Conservation (phyloP, 2,329 filamentous ascomycete genomes). For the Microascus cirrosus region DNA sequence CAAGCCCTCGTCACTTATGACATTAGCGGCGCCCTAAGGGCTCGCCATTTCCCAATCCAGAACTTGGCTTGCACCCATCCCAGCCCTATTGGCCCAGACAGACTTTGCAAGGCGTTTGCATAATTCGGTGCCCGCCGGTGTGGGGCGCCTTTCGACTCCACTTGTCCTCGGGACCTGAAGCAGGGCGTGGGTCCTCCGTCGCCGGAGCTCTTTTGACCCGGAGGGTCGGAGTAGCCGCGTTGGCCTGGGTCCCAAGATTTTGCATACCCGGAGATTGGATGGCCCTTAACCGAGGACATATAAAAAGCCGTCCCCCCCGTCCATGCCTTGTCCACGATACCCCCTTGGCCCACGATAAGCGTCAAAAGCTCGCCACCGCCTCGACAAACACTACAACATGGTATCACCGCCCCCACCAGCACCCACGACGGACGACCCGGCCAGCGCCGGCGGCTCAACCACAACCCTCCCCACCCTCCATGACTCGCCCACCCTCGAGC, state of each 20-base stretch:
- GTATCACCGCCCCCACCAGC: not conserved
- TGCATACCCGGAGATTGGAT: not conserved
- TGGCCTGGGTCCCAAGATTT: not conserved
- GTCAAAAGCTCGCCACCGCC: not conserved
- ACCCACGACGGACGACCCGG: not conserved
- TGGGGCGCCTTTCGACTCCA: too few relatives aligned
- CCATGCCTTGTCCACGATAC: not conserved
- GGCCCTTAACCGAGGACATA: not conserved
- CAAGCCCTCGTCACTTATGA: not conserved
- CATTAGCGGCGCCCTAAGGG: not conserved
- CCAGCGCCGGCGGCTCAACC: not conserved
- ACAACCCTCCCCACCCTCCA: not conserved
- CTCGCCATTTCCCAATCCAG: not conserved
- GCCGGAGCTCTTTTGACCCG: not conserved
- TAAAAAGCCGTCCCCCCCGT: not conserved
- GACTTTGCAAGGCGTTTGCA: not conserved
- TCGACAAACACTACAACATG: not conserved
- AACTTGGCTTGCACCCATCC: not conserved
- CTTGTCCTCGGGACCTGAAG: not conserved
- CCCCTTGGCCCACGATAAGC: not conserved
- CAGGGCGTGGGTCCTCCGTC: not conserved
- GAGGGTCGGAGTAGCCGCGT: not conserved
- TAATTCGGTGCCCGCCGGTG: too few relatives aligned
- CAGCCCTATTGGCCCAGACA: not conserved
- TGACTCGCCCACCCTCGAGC: not conserved